A percentile compares a stretch with the other conserved stretches of the same genome.
Conservation (phyloP, 2,329 filamentous ascomycete genomes). For the Polytolypa hystricis region DNA sequence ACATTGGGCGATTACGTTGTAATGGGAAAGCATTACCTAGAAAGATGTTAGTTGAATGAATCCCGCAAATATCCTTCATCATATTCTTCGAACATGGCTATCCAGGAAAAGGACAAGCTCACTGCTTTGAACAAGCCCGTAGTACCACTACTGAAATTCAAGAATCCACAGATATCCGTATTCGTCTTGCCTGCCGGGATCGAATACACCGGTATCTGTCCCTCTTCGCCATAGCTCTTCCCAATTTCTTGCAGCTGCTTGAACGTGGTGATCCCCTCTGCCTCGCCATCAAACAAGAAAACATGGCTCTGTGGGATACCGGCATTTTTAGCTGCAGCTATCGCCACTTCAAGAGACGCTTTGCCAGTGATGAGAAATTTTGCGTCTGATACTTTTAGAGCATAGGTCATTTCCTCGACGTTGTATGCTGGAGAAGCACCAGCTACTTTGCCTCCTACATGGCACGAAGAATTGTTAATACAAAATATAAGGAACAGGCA, state of each 20-base stretch:
- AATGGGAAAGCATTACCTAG: constrained; percentile 42
- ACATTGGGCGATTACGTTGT: constrained; percentile 49
- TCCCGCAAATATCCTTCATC: no score
- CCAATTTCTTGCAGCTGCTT: constrained; percentile 16
- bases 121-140: constrained; percentile 41
- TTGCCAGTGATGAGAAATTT: constrained; percentile 46
- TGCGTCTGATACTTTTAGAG: constrained; percentile 44
- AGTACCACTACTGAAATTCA: constrained; percentile 41
- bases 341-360: constrained; percentile 41
- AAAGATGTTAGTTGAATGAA: no score
- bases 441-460: constrained; percentile 43
- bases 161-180: constrained; percentile 35
- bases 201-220: constrained; percentile 38
- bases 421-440: constrained; percentile 55
- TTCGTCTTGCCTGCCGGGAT: constrained; percentile 43
- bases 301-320: constrained; percentile 40
- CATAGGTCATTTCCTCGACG: constrained; percentile 54
- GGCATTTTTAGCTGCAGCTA: constrained; percentile 42
- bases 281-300: constrained; percentile 43
- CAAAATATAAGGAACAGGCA: no score
- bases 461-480: no score
- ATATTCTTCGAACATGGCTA: no score
- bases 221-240: constrained; percentile 22
- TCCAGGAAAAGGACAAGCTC: background rate
- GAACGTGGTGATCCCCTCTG: constrained; percentile 37